phyloP scores from a whole-genome alignment of 192 early-diverging fungal genomes.

The Jimgerdemannia flammicorona region DNA sequence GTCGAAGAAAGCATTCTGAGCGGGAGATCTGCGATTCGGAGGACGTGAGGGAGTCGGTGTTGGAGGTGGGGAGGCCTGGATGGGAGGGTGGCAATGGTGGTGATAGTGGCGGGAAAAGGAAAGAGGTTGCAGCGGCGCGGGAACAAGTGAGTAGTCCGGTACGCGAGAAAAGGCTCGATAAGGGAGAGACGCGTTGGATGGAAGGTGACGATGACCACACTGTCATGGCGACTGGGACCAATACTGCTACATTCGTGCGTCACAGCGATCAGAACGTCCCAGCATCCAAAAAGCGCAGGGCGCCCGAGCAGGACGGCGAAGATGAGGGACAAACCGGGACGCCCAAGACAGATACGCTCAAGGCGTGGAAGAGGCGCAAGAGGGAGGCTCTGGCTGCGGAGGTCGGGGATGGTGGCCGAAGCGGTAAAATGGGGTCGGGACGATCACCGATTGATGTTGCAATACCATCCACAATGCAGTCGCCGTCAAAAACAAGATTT shows the following conservation, averaged over 20 bases:
- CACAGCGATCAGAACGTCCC: neutral
- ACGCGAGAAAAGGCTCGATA: neutral
- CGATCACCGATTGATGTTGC: neutral
- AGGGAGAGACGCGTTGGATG: neutral
- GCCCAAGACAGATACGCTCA: neutral
- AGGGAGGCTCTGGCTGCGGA: neutral
- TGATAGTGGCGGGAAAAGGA: neutral
- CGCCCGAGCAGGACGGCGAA: neutral
- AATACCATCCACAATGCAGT: too few species aligned
- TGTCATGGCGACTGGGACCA: neutral
- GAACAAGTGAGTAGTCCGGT: neutral
- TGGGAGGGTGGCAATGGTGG: neutral
- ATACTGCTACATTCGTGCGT: neutral
- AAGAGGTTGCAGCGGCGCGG: neutral
- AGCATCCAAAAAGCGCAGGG: neutral
- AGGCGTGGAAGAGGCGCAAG: neutral
- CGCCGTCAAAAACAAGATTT: too few species aligned
- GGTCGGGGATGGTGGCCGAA: neutral
- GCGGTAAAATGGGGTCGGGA: neutral
- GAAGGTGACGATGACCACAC: neutral
- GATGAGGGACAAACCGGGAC: neutral
- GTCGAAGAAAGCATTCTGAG: neutral
- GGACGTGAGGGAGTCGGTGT: neutral
- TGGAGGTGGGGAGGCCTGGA: neutral
- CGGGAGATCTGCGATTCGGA: neutral